A percentile compares a stretch with the other conserved stretches of the same genome.
Conservation (phyloP, 352 stramenopile genomes). For the Phytophthora lateralis region DNA sequence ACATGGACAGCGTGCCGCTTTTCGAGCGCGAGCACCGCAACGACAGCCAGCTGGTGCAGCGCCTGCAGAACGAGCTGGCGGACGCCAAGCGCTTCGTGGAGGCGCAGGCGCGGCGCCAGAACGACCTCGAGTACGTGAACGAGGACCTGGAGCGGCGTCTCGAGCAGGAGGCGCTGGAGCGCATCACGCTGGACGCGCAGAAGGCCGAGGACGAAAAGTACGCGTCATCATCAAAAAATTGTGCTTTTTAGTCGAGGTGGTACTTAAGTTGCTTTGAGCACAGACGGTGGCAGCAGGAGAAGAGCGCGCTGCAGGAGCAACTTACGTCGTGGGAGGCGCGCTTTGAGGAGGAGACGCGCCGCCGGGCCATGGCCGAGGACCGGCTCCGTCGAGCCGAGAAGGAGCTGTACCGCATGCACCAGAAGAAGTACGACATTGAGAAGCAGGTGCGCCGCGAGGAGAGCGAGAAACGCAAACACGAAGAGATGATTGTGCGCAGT, state of each 20-base stretch:
- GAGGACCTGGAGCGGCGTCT: slow-evolving; percentile 84
- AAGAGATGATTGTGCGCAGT: slow-evolving; percentile 81
- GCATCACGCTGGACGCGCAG: slow-evolving; percentile 81
- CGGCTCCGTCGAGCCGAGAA: slow-evolving; percentile 83
- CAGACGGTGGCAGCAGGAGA: slow-evolving; percentile 77
- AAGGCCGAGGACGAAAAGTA: slow-evolving; percentile 86
- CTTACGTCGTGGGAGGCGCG: slow-evolving; percentile 72
- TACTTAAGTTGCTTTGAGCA: not conserved
- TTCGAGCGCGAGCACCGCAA: slow-evolving; percentile 89
- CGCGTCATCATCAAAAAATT: slow-evolving; percentile 10
- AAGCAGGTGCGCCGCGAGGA: slow-evolving; percentile 82
- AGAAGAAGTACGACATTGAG: slow-evolving; percentile 92
- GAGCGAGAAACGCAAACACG: slow-evolving; percentile 87
- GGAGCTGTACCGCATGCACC: slow-evolving; percentile 90
- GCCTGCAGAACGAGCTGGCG: slow-evolving; percentile 82
- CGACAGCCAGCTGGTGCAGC: slow-evolving; percentile 83
- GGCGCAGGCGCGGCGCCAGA: slow-evolving; percentile 79
- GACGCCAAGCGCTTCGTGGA: slow-evolving; percentile 87
- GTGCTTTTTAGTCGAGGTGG: not conserved
- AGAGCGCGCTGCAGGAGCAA: slow-evolving; percentile 62
- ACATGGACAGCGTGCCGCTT: slow-evolving; percentile 85
- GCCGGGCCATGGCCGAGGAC: slow-evolving; percentile 76
- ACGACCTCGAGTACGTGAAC: slow-evolving; percentile 89
- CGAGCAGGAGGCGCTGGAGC: slow-evolving; percentile 84
- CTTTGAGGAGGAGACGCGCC: slow-evolving; percentile 76